Percentiles rank a stretch among this genome's conserved stretches.
Conservation (phyloP, 2,329 filamentous ascomycete species). For the Dryadomyces quercivorus region DNA sequence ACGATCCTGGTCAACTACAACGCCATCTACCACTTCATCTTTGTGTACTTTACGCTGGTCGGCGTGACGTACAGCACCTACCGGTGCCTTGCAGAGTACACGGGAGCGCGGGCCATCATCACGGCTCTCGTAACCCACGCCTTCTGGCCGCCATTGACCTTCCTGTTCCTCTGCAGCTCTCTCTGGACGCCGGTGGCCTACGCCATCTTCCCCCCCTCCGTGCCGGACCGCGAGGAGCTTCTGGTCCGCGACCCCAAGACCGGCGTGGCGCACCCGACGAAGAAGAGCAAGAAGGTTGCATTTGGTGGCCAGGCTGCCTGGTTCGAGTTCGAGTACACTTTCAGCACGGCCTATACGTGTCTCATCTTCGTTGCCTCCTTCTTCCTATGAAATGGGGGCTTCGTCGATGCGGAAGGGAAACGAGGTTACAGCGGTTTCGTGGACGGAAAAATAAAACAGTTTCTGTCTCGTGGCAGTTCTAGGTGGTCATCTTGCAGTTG, state of each 20-base stretch:
- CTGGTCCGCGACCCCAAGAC: constrained; percentile 42
- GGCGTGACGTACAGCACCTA: constrained; percentile 37
- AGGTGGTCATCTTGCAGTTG: no score
- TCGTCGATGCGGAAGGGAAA: no score
- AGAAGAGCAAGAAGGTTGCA: constrained; percentile 26
- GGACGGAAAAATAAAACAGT: no score
- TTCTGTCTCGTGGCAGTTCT: no score
- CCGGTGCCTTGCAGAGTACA: constrained; percentile 31
- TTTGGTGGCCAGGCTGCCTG: constrained; percentile 33
- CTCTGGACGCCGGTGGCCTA: constrained; percentile 49
- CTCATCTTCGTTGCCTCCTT: constrained; percentile 30
- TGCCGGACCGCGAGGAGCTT: constrained; percentile 25
- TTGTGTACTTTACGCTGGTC: constrained; percentile 39
- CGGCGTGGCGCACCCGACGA: constrained; percentile 36
- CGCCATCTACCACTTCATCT: constrained; percentile 40
- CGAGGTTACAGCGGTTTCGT: no score
- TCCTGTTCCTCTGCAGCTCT: constrained; percentile 40
- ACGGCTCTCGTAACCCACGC: constrained; percentile 45
- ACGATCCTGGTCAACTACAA: constrained; percentile 43
- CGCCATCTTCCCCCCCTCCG: constrained; percentile 48
- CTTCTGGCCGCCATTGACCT: constrained; percentile 49
- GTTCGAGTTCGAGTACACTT: constrained; percentile 43
- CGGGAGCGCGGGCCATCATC: constrained; percentile 23
- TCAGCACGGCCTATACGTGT: constrained; percentile 36
- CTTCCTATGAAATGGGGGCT: background rate